These are phyloP conservation scores for Malassezia japonica DNA, from an alignment of 1,284 basidiomycete species.

Conservation along the genomic window DNA sequence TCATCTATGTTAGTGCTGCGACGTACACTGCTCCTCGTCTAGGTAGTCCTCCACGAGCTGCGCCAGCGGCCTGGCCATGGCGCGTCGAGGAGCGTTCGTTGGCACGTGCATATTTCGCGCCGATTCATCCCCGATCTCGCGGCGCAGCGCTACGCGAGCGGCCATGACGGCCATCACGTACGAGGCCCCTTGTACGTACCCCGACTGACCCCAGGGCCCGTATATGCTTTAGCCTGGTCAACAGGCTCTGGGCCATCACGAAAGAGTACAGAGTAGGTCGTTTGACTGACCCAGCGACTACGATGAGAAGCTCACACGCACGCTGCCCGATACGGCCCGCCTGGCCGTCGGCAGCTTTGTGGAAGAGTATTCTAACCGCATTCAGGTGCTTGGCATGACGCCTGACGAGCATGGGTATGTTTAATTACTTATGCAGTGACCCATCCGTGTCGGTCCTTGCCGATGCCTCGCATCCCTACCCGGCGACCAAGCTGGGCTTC, in stretches of 20 bases:
- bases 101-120: conserved; percentile 3
- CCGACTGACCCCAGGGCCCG: conserved; percentile 22
- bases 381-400: conserved; percentile 41
- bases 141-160: too few species aligned
- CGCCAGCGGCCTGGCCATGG: conserved; percentile 4
- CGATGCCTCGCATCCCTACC: conserved; percentile 44
- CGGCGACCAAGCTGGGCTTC: conserved; percentile 42
- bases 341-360: conserved; percentile 44
- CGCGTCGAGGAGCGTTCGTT: neutral
- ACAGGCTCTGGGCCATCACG: conserved; percentile 19
- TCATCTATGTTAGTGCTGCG: conserved; percentile 9
- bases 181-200: conserved; percentile 22
- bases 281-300: neutral
- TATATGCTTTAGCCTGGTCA: conserved; percentile 42
- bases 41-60: conserved; percentile 16
- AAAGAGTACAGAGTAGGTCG: conserved; percentile 21
- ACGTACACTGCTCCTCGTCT: conserved; percentile 17
- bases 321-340: conserved; percentile 27
- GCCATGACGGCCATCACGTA: conserved; percentile 22
- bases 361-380: conserved; percentile 43
- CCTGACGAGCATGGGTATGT: conserved; percentile 22
- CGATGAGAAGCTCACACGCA: neutral
- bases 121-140: too few species aligned
- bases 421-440: neutral
- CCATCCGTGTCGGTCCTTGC: conserved; percentile 31